These are phyloP conservation scores for Pichia insulana DNA, from an alignment of 805 yeast genomes.

Conservation along the genomic window DNA sequence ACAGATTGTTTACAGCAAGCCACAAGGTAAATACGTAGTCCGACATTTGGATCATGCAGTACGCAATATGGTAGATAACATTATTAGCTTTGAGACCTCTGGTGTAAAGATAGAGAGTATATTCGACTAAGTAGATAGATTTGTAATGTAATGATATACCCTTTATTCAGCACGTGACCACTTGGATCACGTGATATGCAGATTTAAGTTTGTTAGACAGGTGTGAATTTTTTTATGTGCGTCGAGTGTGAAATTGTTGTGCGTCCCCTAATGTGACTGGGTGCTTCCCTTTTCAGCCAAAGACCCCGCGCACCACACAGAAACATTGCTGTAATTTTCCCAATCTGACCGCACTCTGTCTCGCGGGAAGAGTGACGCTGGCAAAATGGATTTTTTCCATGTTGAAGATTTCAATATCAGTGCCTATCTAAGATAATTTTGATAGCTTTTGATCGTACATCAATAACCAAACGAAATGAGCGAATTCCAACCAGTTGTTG, in stretches of 20 bases:
- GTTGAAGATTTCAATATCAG: neutral
- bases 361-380: neutral
- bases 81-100: constrained; percentile 6
- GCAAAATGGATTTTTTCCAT: neutral
- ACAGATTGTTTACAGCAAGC: constrained; percentile 1
- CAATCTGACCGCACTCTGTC: neutral
- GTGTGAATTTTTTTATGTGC: no score
- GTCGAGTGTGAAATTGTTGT: neutral
- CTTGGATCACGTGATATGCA: no score
- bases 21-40: constrained; percentile 13
- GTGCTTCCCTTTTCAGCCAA: neutral
- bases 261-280: neutral
- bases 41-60: constrained; percentile 17
- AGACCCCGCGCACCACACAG: neutral
- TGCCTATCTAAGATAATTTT: neutral
- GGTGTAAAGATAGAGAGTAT: neutral
- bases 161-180: no score
- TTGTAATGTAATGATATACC: no score
- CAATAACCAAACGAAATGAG: constrained; percentile 40
- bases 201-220: no score
- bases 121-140: no score
- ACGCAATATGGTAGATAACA: constrained; percentile 18
- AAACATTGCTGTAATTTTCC: neutral
- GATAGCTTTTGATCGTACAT: constrained; percentile 4
- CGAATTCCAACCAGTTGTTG: constrained; percentile 94